A percentile compares a stretch with the other conserved stretches of the same genome.
Evolutionary conservation across 75 land plant species (phyloP).

Genomic region (Pinus albicaulis): DNA sequence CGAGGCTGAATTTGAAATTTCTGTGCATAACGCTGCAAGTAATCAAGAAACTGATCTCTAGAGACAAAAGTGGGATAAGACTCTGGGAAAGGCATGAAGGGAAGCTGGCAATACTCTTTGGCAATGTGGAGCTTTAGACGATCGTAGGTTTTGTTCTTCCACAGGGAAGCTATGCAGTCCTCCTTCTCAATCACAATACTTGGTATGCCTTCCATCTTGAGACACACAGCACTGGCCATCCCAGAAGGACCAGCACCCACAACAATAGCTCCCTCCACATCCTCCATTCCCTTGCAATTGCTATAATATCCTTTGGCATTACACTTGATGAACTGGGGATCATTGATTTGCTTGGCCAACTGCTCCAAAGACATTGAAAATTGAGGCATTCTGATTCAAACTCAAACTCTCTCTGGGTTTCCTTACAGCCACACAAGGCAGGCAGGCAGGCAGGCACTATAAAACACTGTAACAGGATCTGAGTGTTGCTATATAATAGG

Average conservation of each 20-base stretch:
- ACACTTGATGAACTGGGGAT: not conserved
- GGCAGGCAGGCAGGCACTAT: not conserved
- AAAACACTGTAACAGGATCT: not conserved
- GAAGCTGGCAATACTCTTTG: slow-evolving; percentile 59
- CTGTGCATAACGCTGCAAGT: slow-evolving; percentile 44
- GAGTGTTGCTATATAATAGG: no score
- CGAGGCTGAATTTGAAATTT: slow-evolving; percentile 30
- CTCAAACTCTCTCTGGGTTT: not conserved
- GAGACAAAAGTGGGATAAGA: slow-evolving; percentile 39
- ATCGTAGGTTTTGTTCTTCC: slow-evolving; percentile 60
- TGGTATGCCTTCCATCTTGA: slow-evolving; percentile 36
- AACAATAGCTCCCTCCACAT: slow-evolving; percentile 38
- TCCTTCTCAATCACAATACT: slow-evolving; percentile 54
- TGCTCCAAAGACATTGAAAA: not conserved
- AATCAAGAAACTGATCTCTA: slow-evolving; percentile 51
- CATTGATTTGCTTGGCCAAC: not conserved
- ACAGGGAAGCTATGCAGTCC: slow-evolving; percentile 54
- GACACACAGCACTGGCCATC: slow-evolving; percentile 54
- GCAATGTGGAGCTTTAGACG: slow-evolving; percentile 52
- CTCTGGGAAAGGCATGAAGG: slow-evolving; percentile 30
- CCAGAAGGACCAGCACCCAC: slow-evolving; percentile 81
- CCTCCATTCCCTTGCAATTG: not conserved
- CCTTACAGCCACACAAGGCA: not conserved
- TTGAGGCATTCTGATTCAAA: not conserved
- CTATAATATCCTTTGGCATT: not conserved